Evolutionary conservation across 1,139 yeast species (phyloP), one percentile per base, ranked within the genome.

Genomic region (Zygosaccharomyces sapae): DNA sequence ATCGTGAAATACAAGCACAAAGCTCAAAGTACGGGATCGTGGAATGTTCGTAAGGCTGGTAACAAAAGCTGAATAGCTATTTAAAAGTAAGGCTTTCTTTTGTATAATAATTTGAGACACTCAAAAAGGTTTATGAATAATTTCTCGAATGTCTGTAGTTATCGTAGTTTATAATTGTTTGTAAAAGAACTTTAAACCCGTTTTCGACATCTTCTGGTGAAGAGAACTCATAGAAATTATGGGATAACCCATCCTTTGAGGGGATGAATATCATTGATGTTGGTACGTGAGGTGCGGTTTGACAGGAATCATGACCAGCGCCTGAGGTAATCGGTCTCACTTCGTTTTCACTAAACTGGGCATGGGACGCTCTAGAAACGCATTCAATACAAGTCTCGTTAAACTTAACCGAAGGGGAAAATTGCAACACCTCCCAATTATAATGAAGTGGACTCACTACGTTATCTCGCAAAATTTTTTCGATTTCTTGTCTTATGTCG

Each of bases 201-300:
- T 74, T 72, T 30, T 75, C 79, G 10, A 80, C 72, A 50, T 83
- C 79, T 54, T 81, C 80, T 4, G 86, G 86, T 0, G 77, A 71
- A 9, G 82, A 73, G 57, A 78, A 82, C 58, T 83, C 90, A 45
- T 72, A 76, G 6, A 84, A 85, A 61, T 80, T 81, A 64, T 83
- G 89, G 24, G 83, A 76, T 36, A 83, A 71, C n/a, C 89, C 89
- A 59, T 80, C 82, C 56, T 70, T 76, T 27, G 85, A 77, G 5
- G 90, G 89, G 57, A 82, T 80, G 63, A 83, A 83, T 25, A 83
- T 77, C 89, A 83, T 83, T 1, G 86, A 77, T 0, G 89, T 82
- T 22, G 90, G 89, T 33, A 79, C 75, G 41, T 74, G 71, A 6
- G 67, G 56, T 29, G 77, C 72, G 3, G 84, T 78, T 30, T 77